Evolutionary conservation across 768 basidiomycete species (phyloP), one percentile per base, ranked within the genome.

Genomic region (Tricholomella constricta): DNA sequence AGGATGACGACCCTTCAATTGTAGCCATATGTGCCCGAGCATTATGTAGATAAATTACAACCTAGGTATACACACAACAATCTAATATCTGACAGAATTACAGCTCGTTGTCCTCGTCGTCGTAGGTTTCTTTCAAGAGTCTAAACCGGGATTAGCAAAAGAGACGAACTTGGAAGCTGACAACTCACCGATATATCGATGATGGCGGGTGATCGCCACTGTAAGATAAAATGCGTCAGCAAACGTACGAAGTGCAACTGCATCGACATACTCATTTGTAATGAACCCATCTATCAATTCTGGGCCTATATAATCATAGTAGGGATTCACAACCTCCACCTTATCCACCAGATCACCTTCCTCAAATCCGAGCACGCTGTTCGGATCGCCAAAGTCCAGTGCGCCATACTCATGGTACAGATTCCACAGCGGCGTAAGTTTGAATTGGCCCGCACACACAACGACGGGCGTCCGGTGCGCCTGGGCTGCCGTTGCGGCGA

Each of bases 201-300:
- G 94, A 91, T 17, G 96, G 94, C 20, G 95, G 92, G 67, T 98
- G 95, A 68, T 97, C 96, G 19, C 96, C 96, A 60, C 95, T 98
- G 59, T 37, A 49, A 12, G 7, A 22, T 38, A 40, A n/a, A 62
- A 15, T 8, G 10, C 15, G 40, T 55, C 19, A 59, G 61, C 15
- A 55, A 53, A 27, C 15, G 6, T 37, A 31, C 47, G 26, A 15
- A n/a, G 17, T 11, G 19, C 17, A 29, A 45, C 43, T 29, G 71
- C 55, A 40, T 50, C 29, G 22, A 77, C 95, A 77, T 69, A 98
- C 96, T 98, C 91, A 60, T 99, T 98, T 11, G 94, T 98, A 62
- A 99, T 91, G 69, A 91, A 96, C 11, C 92, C 89, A 65, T 94
- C 89, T 50, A 99, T 84, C 58, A 98, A 72, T 65, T 98, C 94